phyloP scores from a whole-genome alignment of 495 filamentous ascomycete species.

The Terfezia claveryi region DNA sequence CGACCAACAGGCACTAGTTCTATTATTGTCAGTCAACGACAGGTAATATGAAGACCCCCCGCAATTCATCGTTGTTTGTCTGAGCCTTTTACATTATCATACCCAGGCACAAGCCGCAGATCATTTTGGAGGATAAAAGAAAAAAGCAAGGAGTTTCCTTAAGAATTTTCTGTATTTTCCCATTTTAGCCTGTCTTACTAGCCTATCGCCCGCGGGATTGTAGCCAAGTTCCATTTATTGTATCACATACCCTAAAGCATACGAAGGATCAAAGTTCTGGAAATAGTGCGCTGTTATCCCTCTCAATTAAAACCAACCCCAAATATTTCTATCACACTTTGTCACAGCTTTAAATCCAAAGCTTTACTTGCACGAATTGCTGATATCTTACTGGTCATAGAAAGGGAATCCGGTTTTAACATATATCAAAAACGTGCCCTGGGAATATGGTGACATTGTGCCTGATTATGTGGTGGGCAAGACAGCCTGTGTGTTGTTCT shows the following conservation, averaged over 20 bases:
- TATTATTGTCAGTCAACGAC: constrained; percentile 43
- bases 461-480: constrained; percentile 77
- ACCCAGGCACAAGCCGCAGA: neutral
- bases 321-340: neutral
- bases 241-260: neutral
- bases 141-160: too few relatives aligned
- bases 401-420: constrained; percentile 90
- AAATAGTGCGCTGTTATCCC: too few relatives aligned
- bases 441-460: constrained; percentile 90
- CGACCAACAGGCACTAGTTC: constrained; percentile 34
- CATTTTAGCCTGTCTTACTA: too few relatives aligned
- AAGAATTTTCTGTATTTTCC: too few relatives aligned
- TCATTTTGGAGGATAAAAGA: too few relatives aligned
- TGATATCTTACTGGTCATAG: constrained; percentile 24
- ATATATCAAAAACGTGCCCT: constrained; percentile 58
- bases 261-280: too few relatives aligned
- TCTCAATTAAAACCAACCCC: neutral
- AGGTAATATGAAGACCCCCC: constrained; percentile 10
- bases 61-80: neutral
- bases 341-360: neutral
- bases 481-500: constrained; percentile 79
- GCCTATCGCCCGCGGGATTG: too few relatives aligned
- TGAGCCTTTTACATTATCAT: neutral
- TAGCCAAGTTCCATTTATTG: too few relatives aligned
- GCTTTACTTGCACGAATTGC: neutral